Evolutionary conservation across 805 yeast genomes (phyloP).

Genomic region (Yarrowia sp.): DNA sequence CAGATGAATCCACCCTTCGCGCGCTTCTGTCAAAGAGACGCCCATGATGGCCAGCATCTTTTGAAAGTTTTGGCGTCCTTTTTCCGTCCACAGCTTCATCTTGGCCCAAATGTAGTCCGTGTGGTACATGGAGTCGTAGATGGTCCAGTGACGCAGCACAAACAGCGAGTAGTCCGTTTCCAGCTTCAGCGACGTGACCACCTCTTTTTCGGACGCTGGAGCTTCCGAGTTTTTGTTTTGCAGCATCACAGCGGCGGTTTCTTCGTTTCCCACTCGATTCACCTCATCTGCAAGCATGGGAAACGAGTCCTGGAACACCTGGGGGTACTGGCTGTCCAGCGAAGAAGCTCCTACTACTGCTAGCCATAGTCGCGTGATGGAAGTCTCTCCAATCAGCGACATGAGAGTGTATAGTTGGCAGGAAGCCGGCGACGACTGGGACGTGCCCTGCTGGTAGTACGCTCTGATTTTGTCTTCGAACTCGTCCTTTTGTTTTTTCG

Average conservation of each 20-base stretch:
- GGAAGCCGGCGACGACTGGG: conserved; percentile 74
- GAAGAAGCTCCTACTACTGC: conserved; percentile 89
- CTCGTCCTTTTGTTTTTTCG: conserved; percentile 41
- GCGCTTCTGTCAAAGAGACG: conserved; percentile 83
- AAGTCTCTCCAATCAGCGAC: conserved; percentile 83
- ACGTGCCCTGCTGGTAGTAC: conserved; percentile 86
- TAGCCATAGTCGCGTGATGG: conserved; percentile 75
- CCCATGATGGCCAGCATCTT: conserved; percentile 98
- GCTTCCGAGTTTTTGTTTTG: conserved; percentile 37
- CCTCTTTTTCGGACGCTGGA: conserved; percentile 42
- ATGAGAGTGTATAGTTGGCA: conserved; percentile 81
- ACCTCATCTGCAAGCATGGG: conserved; percentile 87
- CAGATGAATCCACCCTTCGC: conserved; percentile 91
- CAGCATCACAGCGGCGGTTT: conserved; percentile 44
- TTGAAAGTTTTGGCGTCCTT: conserved; percentile 84
- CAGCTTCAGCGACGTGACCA: conserved; percentile 57
- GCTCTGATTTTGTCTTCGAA: conserved; percentile 64
- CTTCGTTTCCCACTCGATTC: conserved; percentile 57
- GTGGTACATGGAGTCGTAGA: conserved; percentile 88
- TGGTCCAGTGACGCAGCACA: conserved; percentile 87
- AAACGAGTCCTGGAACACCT: conserved; percentile 69
- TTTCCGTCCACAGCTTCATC: conserved; percentile 86
- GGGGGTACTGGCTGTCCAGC: conserved; percentile 71
- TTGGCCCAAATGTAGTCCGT: conserved; percentile 92
- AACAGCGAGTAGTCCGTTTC: conserved; percentile 89